Evolutionary conservation across 345 rosid genomes (phyloP), one percentile per base, ranked within the genome.

Genomic region (Chamaenerion angustifolium): DNA sequence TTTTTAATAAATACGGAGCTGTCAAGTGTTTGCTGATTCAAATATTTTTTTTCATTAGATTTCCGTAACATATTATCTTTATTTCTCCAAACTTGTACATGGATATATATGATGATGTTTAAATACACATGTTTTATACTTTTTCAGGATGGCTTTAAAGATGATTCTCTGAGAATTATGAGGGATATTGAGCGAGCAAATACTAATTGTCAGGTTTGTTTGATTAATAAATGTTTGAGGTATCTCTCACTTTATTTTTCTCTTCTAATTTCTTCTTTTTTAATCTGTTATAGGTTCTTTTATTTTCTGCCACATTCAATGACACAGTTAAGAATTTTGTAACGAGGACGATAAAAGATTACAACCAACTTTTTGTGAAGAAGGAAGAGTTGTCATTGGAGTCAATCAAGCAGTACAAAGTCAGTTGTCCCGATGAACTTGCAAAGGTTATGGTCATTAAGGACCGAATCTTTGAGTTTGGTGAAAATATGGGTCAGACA

Each of bases 321-420:
- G 96, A 92, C 45, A 55, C 59, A 2, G 98, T 92, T 56, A 92
- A 77, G 73, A 72, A 84, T 56, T 92, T 87, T 68, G 93, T 84
- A 11, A 56, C 65, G 16, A 78, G 67, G 66, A 56, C 60, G 18
- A 76, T 84, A 10, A 78, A 70, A 56, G 84, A 84, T 54, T 62
- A 74, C 70, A 92, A 92, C 62, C 93, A 92, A 65, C 83, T 92
- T 11, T 87, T 80, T 68, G 95, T 87, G 3, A 84, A 80, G 74
- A 84, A 87, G 60, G 96, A 92, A 64, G 96, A 87, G 11, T 78
- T 92, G 27, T 76, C 93, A 4, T 63, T 92, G 56, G 90, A 84
- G 58, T 65, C 95, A 0, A 80, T 92, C 8, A 92, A 92, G 79
- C 98, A 92, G 66, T 92, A 74, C 71, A 92, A 87, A 69, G 96